These are phyloP conservation scores for Trichomonascus vanleenenianus DNA, from an alignment of 805 yeast genomes.

Conservation along the genomic window DNA sequence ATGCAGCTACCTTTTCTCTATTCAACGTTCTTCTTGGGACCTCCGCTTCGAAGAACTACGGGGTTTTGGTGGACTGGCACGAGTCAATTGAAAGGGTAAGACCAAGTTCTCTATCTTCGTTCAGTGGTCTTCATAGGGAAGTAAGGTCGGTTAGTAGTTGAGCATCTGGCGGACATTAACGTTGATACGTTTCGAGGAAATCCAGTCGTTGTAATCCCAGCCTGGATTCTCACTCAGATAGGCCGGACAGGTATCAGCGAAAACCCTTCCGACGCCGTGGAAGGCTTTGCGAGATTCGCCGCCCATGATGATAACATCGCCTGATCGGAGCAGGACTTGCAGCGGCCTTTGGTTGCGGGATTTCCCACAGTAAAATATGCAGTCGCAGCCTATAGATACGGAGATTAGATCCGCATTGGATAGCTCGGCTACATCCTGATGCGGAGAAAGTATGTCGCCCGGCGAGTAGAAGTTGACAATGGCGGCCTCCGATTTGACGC, in stretches of 20 bases:
- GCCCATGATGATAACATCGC: slow-evolving; percentile 36
- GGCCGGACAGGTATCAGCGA: slow-evolving; percentile 28
- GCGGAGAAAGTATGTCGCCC: slow-evolving; percentile 37
- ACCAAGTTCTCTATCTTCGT: no score
- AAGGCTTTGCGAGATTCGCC: slow-evolving; percentile 33
- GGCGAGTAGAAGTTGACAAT: slow-evolving; percentile 37
- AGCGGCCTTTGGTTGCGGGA: slow-evolving; percentile 23
- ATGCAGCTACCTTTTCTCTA: no score
- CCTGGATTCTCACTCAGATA: slow-evolving; percentile 14
- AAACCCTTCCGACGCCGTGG: slow-evolving; percentile 37
- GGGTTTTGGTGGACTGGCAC: no score
- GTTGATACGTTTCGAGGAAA: slow-evolving; percentile 30
- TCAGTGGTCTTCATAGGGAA: no score
- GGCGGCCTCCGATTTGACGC: slow-evolving; percentile 32
- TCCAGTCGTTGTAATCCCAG: slow-evolving; percentile 25
- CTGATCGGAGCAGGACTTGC: slow-evolving; percentile 30
- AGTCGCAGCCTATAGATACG: slow-evolving; percentile 33
- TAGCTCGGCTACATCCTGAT: slow-evolving; percentile 37
- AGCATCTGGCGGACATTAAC: slow-evolving; percentile 36
- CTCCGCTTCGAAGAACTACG: no score
- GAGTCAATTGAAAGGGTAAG: no score
- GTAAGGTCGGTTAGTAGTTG: no score
- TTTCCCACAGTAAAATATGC: slow-evolving; percentile 31
- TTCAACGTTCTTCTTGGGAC: no score
- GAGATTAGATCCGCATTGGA: slow-evolving; percentile 31